A percentile compares a stretch with the other conserved stretches of the same genome.
Evolutionary conservation across 192 early-diverging fungal species (phyloP).

Genomic region (Podila minutissima): DNA sequence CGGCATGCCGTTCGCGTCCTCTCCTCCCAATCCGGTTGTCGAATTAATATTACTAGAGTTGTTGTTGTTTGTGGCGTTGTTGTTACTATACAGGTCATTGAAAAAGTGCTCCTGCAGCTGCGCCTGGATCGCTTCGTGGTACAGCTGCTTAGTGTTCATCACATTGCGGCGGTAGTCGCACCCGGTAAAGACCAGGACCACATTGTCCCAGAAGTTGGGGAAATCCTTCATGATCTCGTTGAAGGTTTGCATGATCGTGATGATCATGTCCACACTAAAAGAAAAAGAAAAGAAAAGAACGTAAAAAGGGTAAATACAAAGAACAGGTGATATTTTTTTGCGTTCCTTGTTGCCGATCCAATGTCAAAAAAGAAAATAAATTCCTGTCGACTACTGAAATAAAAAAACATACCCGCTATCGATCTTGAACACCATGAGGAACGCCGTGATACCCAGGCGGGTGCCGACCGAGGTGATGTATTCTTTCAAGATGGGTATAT

Average conservation of each 20-base stretch:
- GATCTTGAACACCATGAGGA: conserved; percentile 48
- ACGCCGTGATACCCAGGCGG: conserved; percentile 36
- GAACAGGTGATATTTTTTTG: not conserved
- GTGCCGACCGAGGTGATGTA: conserved; percentile 45
- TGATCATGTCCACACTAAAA: conserved; percentile 42
- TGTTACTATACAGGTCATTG: conserved; percentile 2
- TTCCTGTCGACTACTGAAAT: not conserved
- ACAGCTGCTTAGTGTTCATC: conserved; percentile 46
- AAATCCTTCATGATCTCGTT: conserved; percentile 52
- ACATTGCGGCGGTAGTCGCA: conserved; percentile 46
- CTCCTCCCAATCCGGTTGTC: not conserved
- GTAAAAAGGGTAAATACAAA: not conserved
- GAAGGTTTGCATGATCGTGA: conserved; percentile 35
- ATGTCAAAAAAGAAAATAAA: not conserved
- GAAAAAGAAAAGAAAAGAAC: not conserved
- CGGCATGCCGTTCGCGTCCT: not conserved
- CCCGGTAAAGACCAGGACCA: conserved; percentile 45
- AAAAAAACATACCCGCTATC: conserved; percentile 38
- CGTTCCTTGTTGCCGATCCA: not conserved
- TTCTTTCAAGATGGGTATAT: conserved; percentile 51
- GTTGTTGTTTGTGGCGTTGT: not conserved
- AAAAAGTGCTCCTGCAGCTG: conserved; percentile 41
- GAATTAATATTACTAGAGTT: not conserved
- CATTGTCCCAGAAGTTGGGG: conserved; percentile 48
- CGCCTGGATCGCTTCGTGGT: conserved; percentile 42